Base-by-base conservation (phyloP, 495 filamentous ascomycete species). In the Annulohypoxylon maeteangense region DNA sequence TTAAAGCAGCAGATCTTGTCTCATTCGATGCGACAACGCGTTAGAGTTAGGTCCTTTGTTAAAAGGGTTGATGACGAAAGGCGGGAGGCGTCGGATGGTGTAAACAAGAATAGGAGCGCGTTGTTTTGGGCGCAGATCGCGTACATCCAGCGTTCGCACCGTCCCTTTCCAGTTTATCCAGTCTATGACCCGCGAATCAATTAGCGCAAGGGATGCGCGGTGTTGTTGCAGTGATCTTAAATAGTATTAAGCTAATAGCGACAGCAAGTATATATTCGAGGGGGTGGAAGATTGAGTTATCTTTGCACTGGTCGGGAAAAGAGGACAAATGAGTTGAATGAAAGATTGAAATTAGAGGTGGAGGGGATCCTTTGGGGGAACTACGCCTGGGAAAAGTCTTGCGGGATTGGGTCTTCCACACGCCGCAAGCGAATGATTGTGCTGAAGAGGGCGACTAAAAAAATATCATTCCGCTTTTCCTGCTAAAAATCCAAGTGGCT, bases 21-120 rank as follows among this genome's bases (percentile, higher is more conserved):
- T 42, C 22, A 57, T 20, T 16, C 54, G 47, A 58, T 62, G 71
- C 56, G 71, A 70, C 51, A 76, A 83, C 65, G 64, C 64, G 72
- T 65, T 59, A 29, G n/a, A 34, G 32, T 47, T 12, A 23, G 34
- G 45, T 51, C 36, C 47, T 63, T 65, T 32, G 68, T 62, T 55
- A 62, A 57, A 50, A 60, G 54, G 54, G 64, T 48, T 48, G 66
- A 70, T 47, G 61, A 48, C 68, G 62, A 65, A 66, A 65, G 57
- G 66, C 48, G 66, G 78, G 58, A 67, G 54, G 45, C 60, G 62
- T 65, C 51, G 75, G 66, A 31, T 25, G 53, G 47, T 67, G 77
- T 78, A 80, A 80, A 81, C 78, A 78, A 68, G 67, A 70, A 59
- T 67, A 68, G 54, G 78, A 78, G 80, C 78, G 80, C 75, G 76